A percentile compares a stretch with the other conserved stretches of the same genome.
These are phyloP conservation scores for Trichoderma sp. DNA, from an alignment of 2,329 filamentous ascomycete genomes.

Conservation along the genomic window DNA sequence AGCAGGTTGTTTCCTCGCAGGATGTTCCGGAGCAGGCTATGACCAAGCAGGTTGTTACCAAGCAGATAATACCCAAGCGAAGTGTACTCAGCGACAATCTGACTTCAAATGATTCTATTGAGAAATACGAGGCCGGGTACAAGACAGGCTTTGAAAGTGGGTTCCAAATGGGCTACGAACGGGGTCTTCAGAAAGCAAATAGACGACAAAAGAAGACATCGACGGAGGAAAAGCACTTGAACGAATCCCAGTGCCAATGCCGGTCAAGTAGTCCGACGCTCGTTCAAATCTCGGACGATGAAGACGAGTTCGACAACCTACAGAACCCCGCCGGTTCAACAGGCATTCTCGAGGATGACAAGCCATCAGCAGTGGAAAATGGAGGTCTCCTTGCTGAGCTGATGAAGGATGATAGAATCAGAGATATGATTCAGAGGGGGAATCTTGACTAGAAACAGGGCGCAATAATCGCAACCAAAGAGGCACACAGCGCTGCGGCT, in stretches of 20 bases:
- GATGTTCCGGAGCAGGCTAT: too few species aligned
- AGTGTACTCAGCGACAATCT: too few species aligned
- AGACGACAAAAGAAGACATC: too few species aligned
- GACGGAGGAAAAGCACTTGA: accelerated
- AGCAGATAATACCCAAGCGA: too few species aligned
- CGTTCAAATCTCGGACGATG: neutral
- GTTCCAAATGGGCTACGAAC: neutral
- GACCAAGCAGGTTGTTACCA: too few species aligned
- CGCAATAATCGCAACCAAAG: neutral
- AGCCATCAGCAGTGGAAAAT: neutral
- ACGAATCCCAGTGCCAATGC: too few species aligned
- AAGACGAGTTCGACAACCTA: neutral
- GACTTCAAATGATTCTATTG: too few species aligned
- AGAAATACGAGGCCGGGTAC: neutral
- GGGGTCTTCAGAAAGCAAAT: neutral
- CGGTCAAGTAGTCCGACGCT: too few species aligned
- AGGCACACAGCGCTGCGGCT: neutral
- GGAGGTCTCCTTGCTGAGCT: neutral
- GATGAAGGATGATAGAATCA: neutral
- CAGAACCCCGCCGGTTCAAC: accelerated
- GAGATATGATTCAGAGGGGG: neutral
- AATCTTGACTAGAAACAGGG: neutral
- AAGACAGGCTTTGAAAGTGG: neutral
- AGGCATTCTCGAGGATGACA: neutral
- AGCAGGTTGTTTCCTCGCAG: too few species aligned